A percentile compares a stretch with the other conserved stretches of the same genome.
Conservation (phyloP, 2,329 filamentous ascomycete genomes). For the Cercospora brassicicola region DNA sequence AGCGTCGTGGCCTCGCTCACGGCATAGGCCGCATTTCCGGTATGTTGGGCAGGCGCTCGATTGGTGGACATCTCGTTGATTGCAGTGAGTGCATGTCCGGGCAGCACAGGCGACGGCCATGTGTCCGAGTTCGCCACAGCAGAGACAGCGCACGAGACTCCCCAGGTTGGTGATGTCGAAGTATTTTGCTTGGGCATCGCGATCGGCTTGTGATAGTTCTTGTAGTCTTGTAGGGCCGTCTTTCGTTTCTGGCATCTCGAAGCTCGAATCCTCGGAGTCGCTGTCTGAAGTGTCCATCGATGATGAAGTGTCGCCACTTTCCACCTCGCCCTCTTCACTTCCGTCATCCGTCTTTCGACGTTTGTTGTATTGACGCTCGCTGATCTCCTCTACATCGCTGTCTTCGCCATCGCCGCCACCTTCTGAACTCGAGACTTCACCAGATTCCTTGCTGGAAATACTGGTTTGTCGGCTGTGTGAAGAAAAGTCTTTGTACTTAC, state of each 20-base stretch:
- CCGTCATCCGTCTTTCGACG: conserved; percentile 1
- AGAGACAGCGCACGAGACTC: conserved; percentile 19
- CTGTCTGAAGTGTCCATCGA: conserved; percentile 5
- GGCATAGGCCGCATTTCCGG: conserved; percentile 21
- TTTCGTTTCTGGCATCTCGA: conserved; percentile 1
- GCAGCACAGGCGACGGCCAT: conserved; percentile 10
- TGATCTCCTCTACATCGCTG: neutral
- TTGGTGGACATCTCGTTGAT: conserved; percentile 12
- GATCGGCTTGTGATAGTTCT: conserved; percentile 3
- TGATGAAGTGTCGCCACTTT: conserved; percentile 8
- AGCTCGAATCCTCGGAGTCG: conserved; percentile 1
- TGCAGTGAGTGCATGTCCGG: conserved; percentile 20
- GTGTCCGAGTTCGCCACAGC: conserved; percentile 21
- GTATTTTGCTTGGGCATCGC: conserved; percentile 8
- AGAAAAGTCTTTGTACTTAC: conserved; percentile 5
- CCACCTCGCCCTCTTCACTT: conserved; percentile 3
- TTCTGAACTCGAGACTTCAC: conserved; percentile 17
- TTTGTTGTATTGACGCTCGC: neutral
- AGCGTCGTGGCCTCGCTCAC: conserved; percentile 22
- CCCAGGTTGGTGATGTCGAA: conserved; percentile 10
- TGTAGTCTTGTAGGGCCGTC: conserved; percentile 4
- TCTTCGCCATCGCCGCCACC: neutral
- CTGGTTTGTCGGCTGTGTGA: conserved; percentile 9
- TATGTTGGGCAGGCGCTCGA: conserved; percentile 16
- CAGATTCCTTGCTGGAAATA: conserved; percentile 21